Evolutionary conservation across 352 stramenopile genomes (phyloP).

Genomic region (Thraustochytrium sp.): DNA sequence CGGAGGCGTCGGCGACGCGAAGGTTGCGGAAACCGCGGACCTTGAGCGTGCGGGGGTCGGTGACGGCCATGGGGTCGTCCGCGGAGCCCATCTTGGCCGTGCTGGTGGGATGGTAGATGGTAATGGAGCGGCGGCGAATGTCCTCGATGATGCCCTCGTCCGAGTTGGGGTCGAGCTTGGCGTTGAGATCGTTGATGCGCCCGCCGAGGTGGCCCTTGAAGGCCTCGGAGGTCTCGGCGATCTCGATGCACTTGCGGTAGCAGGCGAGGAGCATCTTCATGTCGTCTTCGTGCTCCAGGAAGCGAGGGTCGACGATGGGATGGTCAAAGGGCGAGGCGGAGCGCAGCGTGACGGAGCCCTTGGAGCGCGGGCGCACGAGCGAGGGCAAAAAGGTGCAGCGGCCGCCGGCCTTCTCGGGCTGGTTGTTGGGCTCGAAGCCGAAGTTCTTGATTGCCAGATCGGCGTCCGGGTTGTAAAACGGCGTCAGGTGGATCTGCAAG

Average conservation of each 20-base stretch:
- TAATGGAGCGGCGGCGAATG: neutral
- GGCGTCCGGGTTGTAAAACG: neutral
- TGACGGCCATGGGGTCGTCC: constrained; percentile 55
- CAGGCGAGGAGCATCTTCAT: neutral
- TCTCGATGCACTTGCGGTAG: constrained; percentile 28
- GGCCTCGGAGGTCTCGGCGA: neutral
- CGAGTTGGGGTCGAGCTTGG: constrained; percentile 4
- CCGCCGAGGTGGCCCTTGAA: neutral
- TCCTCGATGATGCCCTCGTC: constrained; percentile 17
- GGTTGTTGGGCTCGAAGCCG: neutral
- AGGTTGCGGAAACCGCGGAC: constrained; percentile 78
- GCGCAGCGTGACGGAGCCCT: neutral
- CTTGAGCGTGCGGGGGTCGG: constrained; percentile 67
- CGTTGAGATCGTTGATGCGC: neutral
- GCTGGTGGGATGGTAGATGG: constrained; percentile 29
- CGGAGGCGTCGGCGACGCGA: constrained; percentile 79
- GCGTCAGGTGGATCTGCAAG: constrained; percentile 25
- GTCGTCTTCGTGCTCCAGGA: neutral
- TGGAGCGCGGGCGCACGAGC: neutral
- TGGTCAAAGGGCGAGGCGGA: neutral
- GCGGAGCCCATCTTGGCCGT: constrained; percentile 29
- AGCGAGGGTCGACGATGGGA: constrained; percentile 2
- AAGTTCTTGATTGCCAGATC: neutral
- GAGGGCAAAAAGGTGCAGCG: constrained; percentile 28
- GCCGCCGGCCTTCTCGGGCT: neutral